Base-by-base conservation (phyloP, 2,329 filamentous ascomycete genomes). In the Exophiala viscosa region DNA sequence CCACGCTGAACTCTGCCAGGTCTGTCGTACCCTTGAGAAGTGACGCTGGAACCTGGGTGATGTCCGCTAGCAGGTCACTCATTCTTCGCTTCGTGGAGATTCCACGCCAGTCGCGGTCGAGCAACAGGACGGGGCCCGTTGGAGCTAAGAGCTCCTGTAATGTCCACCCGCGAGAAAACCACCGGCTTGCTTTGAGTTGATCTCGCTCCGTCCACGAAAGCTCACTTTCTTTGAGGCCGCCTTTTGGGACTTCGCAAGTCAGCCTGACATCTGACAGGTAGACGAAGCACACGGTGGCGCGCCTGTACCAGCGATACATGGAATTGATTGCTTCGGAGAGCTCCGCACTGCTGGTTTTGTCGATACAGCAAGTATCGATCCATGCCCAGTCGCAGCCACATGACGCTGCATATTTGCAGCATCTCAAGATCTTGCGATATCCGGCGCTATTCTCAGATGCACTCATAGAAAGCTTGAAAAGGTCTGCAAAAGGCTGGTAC, bases 331-430 rank as follows among this genome's bases (percentile, higher is more conserved):
- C 48, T 20, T 62, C 61, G 0, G 58, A 60, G 3, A 63, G 28
- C 40, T 64, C 61, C 4, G 57, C 48, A 34, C 57, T 62, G 34
- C 52, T 61, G 1, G 48, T 34, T 46, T 62, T 64, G 34, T 64
- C 56, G 32, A 63, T 63, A 31, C 62, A 63, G 39, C 59, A 62
- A 2, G 60, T 62, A 41, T 64, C 62, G 5, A 63, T 46, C 62
- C 62, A 63, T 4, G 61, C 55, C 18, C 61, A 59, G 3, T 49
- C 32, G 11, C 44, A 23, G 10, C 42, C 39, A n/a, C 15, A 11
- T 14, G 15, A 13, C 15, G 31, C 32, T 11, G 52, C 52, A 35
- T 35, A 34, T 2, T 9, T 3, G 8, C 40, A 42, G 18, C 6
- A 31, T 14, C n/a, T 20, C 3, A 28, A 6, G 7, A 42, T 31